phyloP scores from a whole-genome alignment of 495 filamentous ascomycete genomes.

The Penicillium alfredii region DNA sequence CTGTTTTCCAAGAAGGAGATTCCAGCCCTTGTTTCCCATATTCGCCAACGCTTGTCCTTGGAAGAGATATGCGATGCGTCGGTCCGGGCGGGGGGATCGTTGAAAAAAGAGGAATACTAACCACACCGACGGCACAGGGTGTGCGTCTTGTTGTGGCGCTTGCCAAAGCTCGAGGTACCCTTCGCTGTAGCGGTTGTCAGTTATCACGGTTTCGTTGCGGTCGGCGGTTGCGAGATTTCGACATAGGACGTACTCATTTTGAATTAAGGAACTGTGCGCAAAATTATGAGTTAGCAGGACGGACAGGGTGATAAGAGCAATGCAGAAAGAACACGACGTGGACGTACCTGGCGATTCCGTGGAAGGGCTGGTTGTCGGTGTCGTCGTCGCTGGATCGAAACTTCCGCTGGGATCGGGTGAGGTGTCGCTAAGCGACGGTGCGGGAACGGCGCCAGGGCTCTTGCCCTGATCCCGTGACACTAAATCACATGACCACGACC shows the following conservation, averaged over 20 bases:
- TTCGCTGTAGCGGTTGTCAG: constrained; percentile 59
- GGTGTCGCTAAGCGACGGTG: constrained; percentile 39
- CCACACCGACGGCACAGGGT: constrained; percentile 99
- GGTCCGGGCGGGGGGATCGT: constrained; percentile 12
- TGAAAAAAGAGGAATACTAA: constrained; percentile 48
- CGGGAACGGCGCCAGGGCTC: constrained; percentile 31
- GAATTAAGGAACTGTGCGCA: constrained; percentile 46
- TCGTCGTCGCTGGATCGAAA: constrained; percentile 46
- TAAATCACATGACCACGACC: constrained; percentile 3
- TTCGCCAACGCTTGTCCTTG: constrained; percentile 13
- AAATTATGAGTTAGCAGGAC: constrained; percentile 15
- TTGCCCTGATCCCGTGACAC: constrained; percentile 31
- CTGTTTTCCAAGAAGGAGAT: too few relatives aligned
- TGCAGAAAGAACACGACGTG: constrained; percentile 10
- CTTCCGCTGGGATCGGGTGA: constrained; percentile 34
- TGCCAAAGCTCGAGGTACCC: constrained; percentile 96
- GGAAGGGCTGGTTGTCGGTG: constrained; percentile 48
- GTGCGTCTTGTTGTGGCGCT: constrained; percentile 99
- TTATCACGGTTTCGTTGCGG: too few relatives aligned
- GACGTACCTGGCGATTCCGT: constrained; percentile 47
- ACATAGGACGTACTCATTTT: constrained; percentile 57
- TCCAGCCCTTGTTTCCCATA: constrained; percentile 9
- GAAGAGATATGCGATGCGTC: constrained; percentile 21
- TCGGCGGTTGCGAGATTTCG: constrained; percentile 27
- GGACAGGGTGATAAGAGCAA: neutral